Conservation (phyloP, 495 filamentous ascomycete genomes). For the Lepraria neglecta region DNA sequence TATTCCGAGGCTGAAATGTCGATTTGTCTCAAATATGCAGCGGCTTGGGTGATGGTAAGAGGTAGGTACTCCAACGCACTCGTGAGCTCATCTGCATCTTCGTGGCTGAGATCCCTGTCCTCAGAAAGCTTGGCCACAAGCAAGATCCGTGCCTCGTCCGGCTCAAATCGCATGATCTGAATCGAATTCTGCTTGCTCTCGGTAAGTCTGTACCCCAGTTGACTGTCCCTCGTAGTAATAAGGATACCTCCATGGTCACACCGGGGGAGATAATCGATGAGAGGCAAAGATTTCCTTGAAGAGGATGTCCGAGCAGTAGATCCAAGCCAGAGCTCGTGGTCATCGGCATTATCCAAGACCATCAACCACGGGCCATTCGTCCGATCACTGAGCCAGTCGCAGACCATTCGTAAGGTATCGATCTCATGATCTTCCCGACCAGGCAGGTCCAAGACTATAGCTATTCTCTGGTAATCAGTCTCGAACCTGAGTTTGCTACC, state of each 20-base stretch:
- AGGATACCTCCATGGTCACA: slow-evolving; percentile 27
- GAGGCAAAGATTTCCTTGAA: slow-evolving; percentile 6
- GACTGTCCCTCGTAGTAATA: slow-evolving; percentile 31
- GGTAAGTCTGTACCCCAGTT: slow-evolving; percentile 19
- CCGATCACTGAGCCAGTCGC: slow-evolving; percentile 35
- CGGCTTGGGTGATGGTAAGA: slow-evolving; percentile 31
- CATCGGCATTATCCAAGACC: slow-evolving; percentile 50
- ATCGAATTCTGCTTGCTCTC: slow-evolving; percentile 19
- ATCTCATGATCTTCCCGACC: slow-evolving; percentile 35
- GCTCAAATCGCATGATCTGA: slow-evolving; percentile 12
- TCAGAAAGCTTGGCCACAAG: slow-evolving; percentile 16
- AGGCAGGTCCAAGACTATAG: slow-evolving; percentile 33
- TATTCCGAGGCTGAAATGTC: slow-evolving; percentile 26
- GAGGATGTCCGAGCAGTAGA: neutral
- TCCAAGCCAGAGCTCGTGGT: slow-evolving; percentile 32
- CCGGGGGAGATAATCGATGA: slow-evolving; percentile 29
- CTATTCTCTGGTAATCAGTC: slow-evolving; percentile 38
- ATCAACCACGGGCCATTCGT: slow-evolving; percentile 42
- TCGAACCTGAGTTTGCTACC: slow-evolving; percentile 34
- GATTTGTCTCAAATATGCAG: slow-evolving; percentile 27
- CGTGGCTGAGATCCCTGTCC: slow-evolving; percentile 5
- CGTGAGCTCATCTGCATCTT: slow-evolving; percentile 17
- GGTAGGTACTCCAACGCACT: slow-evolving; percentile 28
- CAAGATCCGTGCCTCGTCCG: slow-evolving; percentile 15
- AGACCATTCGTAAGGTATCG: slow-evolving; percentile 36